Base-by-base conservation (phyloP, 192 early-diverging fungal genomes). In the Fimicolochytrium jonesii region DNA sequence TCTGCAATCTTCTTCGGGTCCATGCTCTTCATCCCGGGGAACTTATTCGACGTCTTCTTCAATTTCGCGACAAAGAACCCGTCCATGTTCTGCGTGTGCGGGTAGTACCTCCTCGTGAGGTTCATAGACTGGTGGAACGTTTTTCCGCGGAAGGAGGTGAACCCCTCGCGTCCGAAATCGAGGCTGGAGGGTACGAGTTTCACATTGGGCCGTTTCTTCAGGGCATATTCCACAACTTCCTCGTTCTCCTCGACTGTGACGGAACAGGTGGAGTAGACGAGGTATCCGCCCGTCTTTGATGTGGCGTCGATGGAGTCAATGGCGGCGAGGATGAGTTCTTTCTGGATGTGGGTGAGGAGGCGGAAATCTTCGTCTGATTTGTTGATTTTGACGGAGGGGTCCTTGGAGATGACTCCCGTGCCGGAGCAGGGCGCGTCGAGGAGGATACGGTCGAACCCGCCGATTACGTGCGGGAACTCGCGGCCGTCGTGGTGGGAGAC, bases 201-300 rank as follows among this genome's bases (percentile, higher is more conserved):
- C 54, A 96, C 83, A 61, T 96, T 95, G 35, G 94, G 92, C 13
- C 96, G 84, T 72, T 97, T 99, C 53, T 76, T 76, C 67, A 99
- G 71, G 10, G 95, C 94, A 77, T 97, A 99, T 66, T 95, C 79
- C 4, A 99, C 91, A 4, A 99, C 93, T 36, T 86, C 92, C 78
- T 99, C 97, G 75, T 99, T 92, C 77, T 99, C 97, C 49, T 97
- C 94, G 2, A 97, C 91, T 0, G 88, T 92, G 3, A 99, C 92
- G 10, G 97, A 96, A 81, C 97, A 99, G 4, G 97, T 99, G 23
- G 97, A 97, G 69, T 99, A 99, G 18, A 99, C 95, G 68, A 99
- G 87, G 72, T 88, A 92, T 4, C 94, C 97, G 36, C 95, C 97
- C 9, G 95, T 97, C 26, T 87, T 77, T 25, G 91, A 94, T 45